Evolutionary conservation across 2,329 filamentous ascomycete species (phyloP).

Genomic region (Chaetomiaceae sp.): DNA sequence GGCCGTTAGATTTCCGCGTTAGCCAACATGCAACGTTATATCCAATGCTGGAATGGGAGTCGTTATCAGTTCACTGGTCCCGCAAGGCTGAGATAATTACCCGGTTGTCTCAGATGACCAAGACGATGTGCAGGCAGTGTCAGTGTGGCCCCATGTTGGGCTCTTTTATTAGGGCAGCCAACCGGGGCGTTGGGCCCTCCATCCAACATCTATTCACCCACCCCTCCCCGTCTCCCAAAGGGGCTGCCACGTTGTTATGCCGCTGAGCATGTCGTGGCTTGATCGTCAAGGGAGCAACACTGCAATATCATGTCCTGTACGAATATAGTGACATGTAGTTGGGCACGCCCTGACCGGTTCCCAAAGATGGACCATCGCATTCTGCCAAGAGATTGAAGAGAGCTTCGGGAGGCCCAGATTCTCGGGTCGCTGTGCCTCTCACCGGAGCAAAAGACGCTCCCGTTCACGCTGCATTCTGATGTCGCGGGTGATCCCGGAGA

Average conservation of each 20-base stretch:
- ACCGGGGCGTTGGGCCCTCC: conserved; percentile 1
- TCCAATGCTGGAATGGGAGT: no score
- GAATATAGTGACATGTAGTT: not conserved
- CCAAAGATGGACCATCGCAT: not conserved
- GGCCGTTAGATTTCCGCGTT: not conserved
- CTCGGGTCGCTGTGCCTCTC: not conserved
- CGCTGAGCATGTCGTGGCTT: not conserved
- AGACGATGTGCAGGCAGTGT: conserved; percentile 3
- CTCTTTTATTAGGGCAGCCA: no score
- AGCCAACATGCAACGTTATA: no score
- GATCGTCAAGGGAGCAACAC: not conserved
- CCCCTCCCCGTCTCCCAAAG: conserved; percentile 8
- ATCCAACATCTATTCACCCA: not conserved
- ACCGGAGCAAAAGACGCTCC: not conserved
- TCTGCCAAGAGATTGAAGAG: no score
- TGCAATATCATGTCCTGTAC: no score
- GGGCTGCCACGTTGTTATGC: no score
- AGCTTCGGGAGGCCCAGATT: conserved; percentile 8
- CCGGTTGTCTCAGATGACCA: not conserved
- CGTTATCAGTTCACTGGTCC: no score
- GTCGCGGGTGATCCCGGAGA: not conserved
- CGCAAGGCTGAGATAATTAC: conserved; percentile 7
- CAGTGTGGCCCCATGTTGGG: not conserved
- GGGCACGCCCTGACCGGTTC: not conserved
- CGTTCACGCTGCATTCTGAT: not conserved